A percentile compares a stretch with the other conserved stretches of the same genome.
phyloP scores from a whole-genome alignment of 2,329 filamentous ascomycete species.

The Beauveria sp. region DNA sequence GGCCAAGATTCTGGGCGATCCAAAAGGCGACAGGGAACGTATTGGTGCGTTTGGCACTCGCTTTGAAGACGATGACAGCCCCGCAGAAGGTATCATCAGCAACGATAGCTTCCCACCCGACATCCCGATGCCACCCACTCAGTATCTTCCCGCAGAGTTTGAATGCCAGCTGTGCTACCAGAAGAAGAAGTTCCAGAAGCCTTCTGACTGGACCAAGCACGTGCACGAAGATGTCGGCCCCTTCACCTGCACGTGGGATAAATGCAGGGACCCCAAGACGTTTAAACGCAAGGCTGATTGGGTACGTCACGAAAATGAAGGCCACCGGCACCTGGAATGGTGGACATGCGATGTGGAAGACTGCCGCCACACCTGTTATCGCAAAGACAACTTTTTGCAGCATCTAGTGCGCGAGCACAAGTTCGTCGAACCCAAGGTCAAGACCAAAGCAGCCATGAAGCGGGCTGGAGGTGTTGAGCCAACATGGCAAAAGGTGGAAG shows the following conservation, averaged over 20 bases:
- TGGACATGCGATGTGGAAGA: constrained; percentile 80
- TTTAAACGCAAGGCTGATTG: constrained; percentile 96
- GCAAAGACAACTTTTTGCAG: constrained; percentile 88
- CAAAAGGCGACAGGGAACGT: constrained; percentile 51
- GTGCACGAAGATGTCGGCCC: constrained; percentile 90
- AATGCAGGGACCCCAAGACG: constrained; percentile 76
- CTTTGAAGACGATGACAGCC: constrained; percentile 51
- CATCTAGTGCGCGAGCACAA: constrained; percentile 91
- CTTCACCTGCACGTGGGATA: constrained; percentile 84
- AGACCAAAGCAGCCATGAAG: constrained; percentile 62
- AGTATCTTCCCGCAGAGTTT: constrained; percentile 72
- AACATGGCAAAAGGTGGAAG: constrained; percentile 71
- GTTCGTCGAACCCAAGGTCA: constrained; percentile 70
- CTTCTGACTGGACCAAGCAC: constrained; percentile 95
- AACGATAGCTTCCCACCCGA: constrained; percentile 70
- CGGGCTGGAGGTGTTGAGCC: constrained; percentile 50
- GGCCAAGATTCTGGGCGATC: constrained; percentile 49
- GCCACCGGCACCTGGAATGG: constrained; percentile 82
- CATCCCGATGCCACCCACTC: constrained; percentile 74
- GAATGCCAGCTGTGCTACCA: constrained; percentile 86
- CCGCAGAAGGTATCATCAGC: constrained; percentile 60
- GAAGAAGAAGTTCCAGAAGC: constrained; percentile 78
- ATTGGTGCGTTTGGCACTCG: constrained; percentile 48
- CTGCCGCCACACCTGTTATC: constrained; percentile 74
- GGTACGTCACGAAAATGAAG: constrained; percentile 90